These are phyloP conservation scores for Sclerotinia spermophila DNA, from an alignment of 2,329 filamentous ascomycete genomes.

Conservation along the genomic window DNA sequence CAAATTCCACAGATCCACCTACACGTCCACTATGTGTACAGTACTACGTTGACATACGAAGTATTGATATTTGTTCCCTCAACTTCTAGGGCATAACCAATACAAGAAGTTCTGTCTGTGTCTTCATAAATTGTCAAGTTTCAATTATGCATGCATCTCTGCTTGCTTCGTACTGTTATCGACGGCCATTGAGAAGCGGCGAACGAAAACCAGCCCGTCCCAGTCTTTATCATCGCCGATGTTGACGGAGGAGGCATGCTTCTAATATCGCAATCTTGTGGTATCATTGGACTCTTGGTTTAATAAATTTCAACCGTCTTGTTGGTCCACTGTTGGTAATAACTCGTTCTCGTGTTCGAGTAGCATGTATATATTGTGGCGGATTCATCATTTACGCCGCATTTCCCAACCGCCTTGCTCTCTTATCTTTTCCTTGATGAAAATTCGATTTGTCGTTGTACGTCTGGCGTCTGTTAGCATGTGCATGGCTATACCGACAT, in stretches of 20 bases:
- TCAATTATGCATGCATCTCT: not conserved
- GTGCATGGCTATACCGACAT: not conserved
- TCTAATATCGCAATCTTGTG: not conserved
- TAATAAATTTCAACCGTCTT: not conserved
- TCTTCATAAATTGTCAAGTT: constrained; percentile 4
- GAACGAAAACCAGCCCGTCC: not conserved
- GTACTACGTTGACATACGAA: not conserved
- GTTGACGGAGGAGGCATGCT: not conserved
- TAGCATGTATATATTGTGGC: constrained; percentile 3
- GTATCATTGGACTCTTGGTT: not conserved
- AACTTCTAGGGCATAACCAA: not conserved
- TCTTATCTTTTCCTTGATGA: not conserved
- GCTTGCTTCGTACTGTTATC: not conserved
- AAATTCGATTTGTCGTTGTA: not conserved
- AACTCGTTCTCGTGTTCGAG: constrained; percentile 1
- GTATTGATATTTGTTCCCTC: not conserved
- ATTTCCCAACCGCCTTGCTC: not conserved
- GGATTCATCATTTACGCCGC: not conserved
- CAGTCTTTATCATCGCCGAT: not conserved
- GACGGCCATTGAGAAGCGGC: not conserved
- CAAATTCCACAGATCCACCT: not conserved
- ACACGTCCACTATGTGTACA: not conserved
- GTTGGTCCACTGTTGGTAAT: not conserved
- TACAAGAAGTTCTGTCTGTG: not conserved
- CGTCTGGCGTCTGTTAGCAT: not conserved